These are phyloP conservation scores for Kregervanrija pseudodelftensis DNA, from an alignment of 805 yeast species.

Conservation along the genomic window DNA sequence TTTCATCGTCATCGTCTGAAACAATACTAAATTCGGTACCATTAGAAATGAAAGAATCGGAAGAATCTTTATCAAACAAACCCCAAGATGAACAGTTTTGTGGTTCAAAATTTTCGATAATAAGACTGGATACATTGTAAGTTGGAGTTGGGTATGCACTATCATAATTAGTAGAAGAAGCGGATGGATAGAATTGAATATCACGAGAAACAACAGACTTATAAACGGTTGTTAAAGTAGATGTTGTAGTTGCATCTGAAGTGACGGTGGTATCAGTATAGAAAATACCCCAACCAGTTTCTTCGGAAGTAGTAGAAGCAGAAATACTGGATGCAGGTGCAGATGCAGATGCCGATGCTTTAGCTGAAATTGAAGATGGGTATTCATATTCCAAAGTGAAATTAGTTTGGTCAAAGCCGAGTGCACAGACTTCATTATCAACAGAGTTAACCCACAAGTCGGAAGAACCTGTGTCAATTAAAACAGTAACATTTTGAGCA, in stretches of 20 bases:
- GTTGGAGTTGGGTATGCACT: slow-evolving; percentile 9
- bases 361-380: not conserved
- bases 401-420: slow-evolving; percentile 3
- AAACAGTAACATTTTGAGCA: slow-evolving; percentile 40
- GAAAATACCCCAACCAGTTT: slow-evolving; percentile 11
- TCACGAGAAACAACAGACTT: slow-evolving; percentile 1
- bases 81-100: slow-evolving; percentile 34
- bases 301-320: not conserved
- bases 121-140: slow-evolving; percentile 2
- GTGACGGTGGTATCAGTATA: slow-evolving; percentile 6
- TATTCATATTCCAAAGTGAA: slow-evolving; percentile 4
- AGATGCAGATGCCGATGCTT: not conserved
- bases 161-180: slow-evolving; percentile 4
- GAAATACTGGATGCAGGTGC: not conserved
- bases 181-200: slow-evolving; percentile 6
- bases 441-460: slow-evolving; percentile 51
- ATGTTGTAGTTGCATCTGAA: slow-evolving; percentile 1
- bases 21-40: slow-evolving; percentile 28
- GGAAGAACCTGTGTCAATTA: slow-evolving; percentile 62
- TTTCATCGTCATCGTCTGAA: slow-evolving; percentile 36
- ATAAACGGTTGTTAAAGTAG: not conserved
- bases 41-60: slow-evolving; percentile 30
- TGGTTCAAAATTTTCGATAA: slow-evolving; percentile 6
- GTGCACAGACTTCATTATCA: slow-evolving; percentile 4
- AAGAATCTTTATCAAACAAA: slow-evolving; percentile 31